Percentiles rank a stretch among this genome's conserved stretches.
Conservation (phyloP, 345 rosid genomes). For the Chamaenerion angustifolium region DNA sequence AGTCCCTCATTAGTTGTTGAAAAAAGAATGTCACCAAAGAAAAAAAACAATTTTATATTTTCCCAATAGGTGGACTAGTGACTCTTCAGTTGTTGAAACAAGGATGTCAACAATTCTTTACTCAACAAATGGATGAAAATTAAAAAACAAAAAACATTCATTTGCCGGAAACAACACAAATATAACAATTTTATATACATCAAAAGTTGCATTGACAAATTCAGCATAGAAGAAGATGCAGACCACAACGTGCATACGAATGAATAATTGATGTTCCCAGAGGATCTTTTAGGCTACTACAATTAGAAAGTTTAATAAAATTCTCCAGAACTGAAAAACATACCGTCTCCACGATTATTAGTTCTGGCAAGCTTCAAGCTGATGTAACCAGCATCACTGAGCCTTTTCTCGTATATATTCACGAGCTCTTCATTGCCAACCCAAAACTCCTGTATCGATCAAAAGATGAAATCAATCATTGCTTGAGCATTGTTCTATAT, state of each 20-base stretch:
- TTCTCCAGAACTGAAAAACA: not conserved
- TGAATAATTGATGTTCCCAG: not conserved
- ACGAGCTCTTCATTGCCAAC: slow-evolving; percentile 84
- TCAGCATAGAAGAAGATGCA: not conserved
- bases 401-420: slow-evolving; percentile 63
- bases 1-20: not conserved
- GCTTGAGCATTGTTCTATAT: not conserved
- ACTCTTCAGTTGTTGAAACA: no score
- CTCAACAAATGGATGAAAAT: slow-evolving; percentile 1
- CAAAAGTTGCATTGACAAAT: no score
- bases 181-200: no score
- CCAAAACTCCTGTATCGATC: slow-evolving; percentile 67
- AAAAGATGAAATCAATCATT: not conserved
- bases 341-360: slow-evolving; percentile 95
- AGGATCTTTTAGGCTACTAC: not conserved
- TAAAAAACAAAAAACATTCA: no score
- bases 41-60: not conserved
- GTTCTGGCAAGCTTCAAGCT: slow-evolving; percentile 73
- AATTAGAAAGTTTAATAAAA: not conserved
- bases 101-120: no score
- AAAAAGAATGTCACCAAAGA: not conserved
- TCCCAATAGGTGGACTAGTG: not conserved
- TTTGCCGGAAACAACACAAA: no score
- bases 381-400: slow-evolving; percentile 74
- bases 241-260: not conserved